A percentile compares a stretch with the other conserved stretches of the same genome.
Conservation (phyloP, 352 stramenopile genomes). For the Phytophthora syringae region DNA sequence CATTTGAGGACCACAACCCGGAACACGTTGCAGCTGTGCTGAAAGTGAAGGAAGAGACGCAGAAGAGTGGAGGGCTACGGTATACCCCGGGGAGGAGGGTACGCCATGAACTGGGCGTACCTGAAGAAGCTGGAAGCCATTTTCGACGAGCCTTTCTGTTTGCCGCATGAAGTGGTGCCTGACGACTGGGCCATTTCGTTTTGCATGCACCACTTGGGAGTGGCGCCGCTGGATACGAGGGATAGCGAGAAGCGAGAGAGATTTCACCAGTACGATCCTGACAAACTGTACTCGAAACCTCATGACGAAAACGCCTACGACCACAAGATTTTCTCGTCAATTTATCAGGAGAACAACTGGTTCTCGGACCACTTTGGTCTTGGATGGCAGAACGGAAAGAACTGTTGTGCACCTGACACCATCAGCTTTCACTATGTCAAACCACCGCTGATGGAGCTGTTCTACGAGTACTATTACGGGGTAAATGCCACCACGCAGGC, state of each 20-base stretch:
- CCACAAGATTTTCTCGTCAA: constrained; percentile 72
- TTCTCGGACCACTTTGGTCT: constrained; percentile 87
- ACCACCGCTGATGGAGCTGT: constrained; percentile 83
- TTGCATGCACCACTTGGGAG: constrained; percentile 79
- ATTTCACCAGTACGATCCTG: constrained; percentile 87
- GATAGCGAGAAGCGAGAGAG: constrained; percentile 72
- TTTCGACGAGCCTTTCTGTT: constrained; percentile 79
- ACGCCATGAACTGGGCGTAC: constrained; percentile 88
- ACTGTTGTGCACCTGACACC: constrained; percentile 78
- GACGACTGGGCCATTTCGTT: constrained; percentile 91
- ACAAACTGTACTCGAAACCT: constrained; percentile 67
- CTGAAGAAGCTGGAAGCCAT: constrained; percentile 67
- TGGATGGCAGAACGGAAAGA: constrained; percentile 79
- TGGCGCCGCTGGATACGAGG: constrained; percentile 76
- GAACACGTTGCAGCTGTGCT: constrained; percentile 61
- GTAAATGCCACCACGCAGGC: not conserved
- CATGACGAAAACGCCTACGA: constrained; percentile 80
- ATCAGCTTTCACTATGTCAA: constrained; percentile 91
- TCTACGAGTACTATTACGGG: constrained; percentile 86
- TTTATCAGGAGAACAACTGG: constrained; percentile 90
- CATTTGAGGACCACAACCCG: constrained; percentile 69
- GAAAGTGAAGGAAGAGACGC: constrained; percentile 55
- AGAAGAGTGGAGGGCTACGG: constrained; percentile 64
- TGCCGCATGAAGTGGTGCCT: constrained; percentile 71
- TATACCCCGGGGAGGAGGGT: constrained; percentile 86